These are phyloP conservation scores for Crepidotus variabilis DNA, from an alignment of 768 basidiomycete genomes.

Conservation along the genomic window DNA sequence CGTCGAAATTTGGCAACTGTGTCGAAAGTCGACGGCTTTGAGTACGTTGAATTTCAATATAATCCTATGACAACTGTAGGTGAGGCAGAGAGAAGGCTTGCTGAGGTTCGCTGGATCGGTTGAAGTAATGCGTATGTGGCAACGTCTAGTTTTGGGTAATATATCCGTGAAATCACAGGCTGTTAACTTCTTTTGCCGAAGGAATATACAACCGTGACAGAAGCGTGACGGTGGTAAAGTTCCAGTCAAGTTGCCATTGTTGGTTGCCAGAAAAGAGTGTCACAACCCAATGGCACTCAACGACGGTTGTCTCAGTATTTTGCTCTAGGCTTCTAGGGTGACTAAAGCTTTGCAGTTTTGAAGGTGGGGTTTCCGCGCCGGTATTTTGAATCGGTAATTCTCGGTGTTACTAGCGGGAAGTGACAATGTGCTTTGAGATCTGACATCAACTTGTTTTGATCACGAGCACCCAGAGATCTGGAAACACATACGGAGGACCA, in stretches of 20 bases:
- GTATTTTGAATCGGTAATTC: slow-evolving; percentile 3
- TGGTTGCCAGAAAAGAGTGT: slow-evolving; percentile 9
- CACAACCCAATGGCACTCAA: slow-evolving; percentile 15
- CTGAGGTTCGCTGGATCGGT: not conserved
- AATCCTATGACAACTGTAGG: slow-evolving; percentile 9
- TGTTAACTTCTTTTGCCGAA: not conserved
- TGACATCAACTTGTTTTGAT: slow-evolving; percentile 9
- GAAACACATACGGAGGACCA: slow-evolving; percentile 16
- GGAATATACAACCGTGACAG: not conserved
- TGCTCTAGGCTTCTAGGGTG: not conserved
- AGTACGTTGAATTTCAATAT: slow-evolving; percentile 1
- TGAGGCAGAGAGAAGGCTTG: not conserved
- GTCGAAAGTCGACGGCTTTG: not conserved
- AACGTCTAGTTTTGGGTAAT: slow-evolving; percentile 10
- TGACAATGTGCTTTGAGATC: slow-evolving; percentile 14
- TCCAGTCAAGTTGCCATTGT: not conserved
- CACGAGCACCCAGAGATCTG: slow-evolving; percentile 17
- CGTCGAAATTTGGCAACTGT: not conserved
- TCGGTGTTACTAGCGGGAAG: slow-evolving; percentile 19
- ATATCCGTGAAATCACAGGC: slow-evolving; percentile 12
- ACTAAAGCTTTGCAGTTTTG: not conserved
- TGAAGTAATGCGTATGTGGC: slow-evolving; percentile 1
- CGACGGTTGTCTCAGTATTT: slow-evolving; percentile 12
- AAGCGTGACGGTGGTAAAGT: slow-evolving; percentile 8
- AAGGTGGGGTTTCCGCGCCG: not conserved